A percentile compares a stretch with the other conserved stretches of the same genome.
These are phyloP conservation scores for Pleurotus tuber-regium DNA, from an alignment of 768 basidiomycete species.

Conservation along the genomic window DNA sequence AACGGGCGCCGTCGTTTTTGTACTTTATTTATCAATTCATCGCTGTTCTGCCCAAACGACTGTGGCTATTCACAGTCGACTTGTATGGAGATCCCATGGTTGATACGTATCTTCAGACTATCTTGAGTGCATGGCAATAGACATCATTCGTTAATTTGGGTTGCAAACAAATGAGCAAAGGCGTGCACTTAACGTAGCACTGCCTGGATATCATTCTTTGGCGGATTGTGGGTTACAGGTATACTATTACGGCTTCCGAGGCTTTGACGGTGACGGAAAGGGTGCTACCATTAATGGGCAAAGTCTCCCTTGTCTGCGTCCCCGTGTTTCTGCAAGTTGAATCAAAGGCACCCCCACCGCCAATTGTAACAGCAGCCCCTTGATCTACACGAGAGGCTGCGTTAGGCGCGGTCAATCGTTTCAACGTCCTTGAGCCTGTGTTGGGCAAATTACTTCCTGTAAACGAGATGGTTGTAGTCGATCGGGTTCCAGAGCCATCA, in stretches of 20 bases:
- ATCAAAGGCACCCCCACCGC: constrained; percentile 28
- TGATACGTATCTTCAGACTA: no score
- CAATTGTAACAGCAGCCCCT: constrained; percentile 31
- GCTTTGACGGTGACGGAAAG: constrained; percentile 28
- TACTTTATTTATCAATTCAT: no score
- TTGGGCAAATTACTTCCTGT: constrained; percentile 20
- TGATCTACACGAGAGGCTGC: constrained; percentile 30
- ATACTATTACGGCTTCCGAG: constrained; percentile 36
- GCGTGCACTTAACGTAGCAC: no score
- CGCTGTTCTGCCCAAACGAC: no score
- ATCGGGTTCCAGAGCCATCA: constrained; percentile 29
- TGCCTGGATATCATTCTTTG: no score
- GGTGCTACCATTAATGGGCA: constrained; percentile 19
- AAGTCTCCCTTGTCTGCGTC: constrained; percentile 23
- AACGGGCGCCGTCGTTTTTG: no score
- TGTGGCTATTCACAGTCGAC: no score
- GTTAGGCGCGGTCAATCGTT: constrained; percentile 31
- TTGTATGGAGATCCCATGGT: no score
- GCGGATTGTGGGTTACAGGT: constrained; percentile 19
- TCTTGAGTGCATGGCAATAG: no score
- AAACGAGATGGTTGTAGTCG: constrained; percentile 25
- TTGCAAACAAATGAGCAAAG: no score
- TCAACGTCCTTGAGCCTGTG: constrained; percentile 21
- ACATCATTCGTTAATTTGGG: no score
- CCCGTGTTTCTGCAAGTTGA: constrained; percentile 23